Evolutionary conservation across 805 yeast genomes (phyloP).

Genomic region (Nakazawaea siamensis): DNA sequence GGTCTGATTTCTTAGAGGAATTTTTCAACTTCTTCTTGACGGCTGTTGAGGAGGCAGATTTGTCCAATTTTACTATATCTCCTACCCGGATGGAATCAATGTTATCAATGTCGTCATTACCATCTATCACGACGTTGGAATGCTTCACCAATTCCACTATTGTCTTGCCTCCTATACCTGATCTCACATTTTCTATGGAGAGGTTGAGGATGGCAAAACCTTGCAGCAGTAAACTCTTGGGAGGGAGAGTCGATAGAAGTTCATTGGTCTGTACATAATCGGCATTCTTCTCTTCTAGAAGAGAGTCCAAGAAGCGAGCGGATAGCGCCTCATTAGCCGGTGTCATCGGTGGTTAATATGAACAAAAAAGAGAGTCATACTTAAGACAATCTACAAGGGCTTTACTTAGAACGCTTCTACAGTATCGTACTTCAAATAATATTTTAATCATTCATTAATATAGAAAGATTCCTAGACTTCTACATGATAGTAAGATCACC

Average conservation of each 20-base stretch:
- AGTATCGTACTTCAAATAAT: not conserved
- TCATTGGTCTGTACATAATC: constrained; percentile 40
- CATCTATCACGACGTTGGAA: constrained; percentile 30
- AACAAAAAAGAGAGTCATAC: too few relatives aligned
- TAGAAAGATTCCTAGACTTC: constrained; percentile 1
- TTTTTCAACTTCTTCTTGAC: constrained; percentile 21
- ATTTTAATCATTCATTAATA: not conserved
- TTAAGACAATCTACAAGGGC: too few relatives aligned
- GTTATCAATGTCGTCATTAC: constrained; percentile 24
- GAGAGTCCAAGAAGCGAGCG: constrained; percentile 27
- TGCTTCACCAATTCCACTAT: constrained; percentile 58
- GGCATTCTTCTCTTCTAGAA: constrained; percentile 40
- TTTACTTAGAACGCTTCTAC: too few relatives aligned
- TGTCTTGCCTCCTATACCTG: constrained; percentile 75
- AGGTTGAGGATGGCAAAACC: constrained; percentile 77
- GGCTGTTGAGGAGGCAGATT: constrained; percentile 20
- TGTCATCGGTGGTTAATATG: not conserved
- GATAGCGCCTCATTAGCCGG: constrained; percentile 14
- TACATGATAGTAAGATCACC: constrained; percentile 94
- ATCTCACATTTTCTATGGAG: constrained; percentile 47
- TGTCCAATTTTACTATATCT: constrained; percentile 63
- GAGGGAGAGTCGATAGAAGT: constrained; percentile 39
- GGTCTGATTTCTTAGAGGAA: constrained; percentile 21
- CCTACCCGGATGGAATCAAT: constrained; percentile 58
- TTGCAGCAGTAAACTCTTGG: constrained; percentile 55